Base-by-base conservation (phyloP, 768 basidiomycete genomes). In the Tylopilus sp. region DNA sequence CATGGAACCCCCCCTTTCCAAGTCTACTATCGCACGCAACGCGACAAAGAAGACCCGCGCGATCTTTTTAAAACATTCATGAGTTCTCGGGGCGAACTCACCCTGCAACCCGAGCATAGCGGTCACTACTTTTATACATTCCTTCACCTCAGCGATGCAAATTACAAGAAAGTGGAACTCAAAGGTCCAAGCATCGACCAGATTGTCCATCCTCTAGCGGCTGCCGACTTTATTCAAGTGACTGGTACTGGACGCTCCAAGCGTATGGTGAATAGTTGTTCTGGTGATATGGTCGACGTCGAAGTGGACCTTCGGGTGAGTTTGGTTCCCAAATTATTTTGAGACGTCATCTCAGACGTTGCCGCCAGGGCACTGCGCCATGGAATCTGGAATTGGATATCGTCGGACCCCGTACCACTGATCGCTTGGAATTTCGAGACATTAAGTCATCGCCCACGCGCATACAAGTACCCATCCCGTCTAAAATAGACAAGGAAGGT, bases 1-100 rank as follows among this genome's bases (percentile, higher is more conserved):
- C 88, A 86, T 45, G 96, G 95, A 16, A 87, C 86, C 4, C 86
- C 94, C 25, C 95, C 95, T 7, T 98, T 97, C 80, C 78, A 80
- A 45, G 82, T 96, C 12, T 82, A 82, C 63, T 97, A 94, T 69
- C 81, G 77, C 13, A 80, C 82, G 52, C 85, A 89, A 63, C 81
- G 84, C 44, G 81, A 92, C 71, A 77, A 80, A 17, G 86, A 89
- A 60, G 68, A 81, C 6, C 72, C 84, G 19, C 78, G 76, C 2
- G 84, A 88, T 61, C 69, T 76, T 36, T 72, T 77, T 44, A 78
- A 86, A 65, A 78, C 78, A 3, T 87, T 89, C 62, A 66, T 80
- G 16, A 76, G 73, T n/a, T 84, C 88, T 9, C 80, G 90, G 38
- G 90, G 89, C 31, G 89, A 93, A 63, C 72, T 97, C 50, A 86